These are phyloP conservation scores for Lachnellula suecica DNA, from an alignment of 2,329 filamentous ascomycete genomes.

Conservation along the genomic window DNA sequence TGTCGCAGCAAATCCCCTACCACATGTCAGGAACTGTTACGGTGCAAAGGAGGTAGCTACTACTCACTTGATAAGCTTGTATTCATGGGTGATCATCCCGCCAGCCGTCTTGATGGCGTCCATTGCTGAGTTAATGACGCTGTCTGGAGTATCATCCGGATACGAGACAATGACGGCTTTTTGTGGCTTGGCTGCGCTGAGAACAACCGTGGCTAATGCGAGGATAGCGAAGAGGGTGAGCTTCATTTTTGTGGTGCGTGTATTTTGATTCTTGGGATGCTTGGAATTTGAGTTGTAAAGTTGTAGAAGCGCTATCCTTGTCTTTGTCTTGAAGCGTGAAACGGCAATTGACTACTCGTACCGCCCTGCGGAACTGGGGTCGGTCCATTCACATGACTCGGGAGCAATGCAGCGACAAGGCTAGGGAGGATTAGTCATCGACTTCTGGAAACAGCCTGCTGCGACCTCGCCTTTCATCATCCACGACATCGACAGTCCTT, in stretches of 20 bases:
- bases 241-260: constrained; percentile 57
- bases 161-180: constrained; percentile 81
- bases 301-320: too few species aligned
- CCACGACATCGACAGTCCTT: too few species aligned
- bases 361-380: not conserved
- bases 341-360: not conserved
- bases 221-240: constrained; percentile 54
- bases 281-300: not conserved
- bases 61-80: constrained; percentile 64
- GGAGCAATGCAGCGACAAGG: too few species aligned
- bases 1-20: constrained; percentile 75
- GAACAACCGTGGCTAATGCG: constrained; percentile 57
- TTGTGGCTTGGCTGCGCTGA: constrained; percentile 54
- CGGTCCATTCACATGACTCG: not conserved
- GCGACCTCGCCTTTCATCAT: too few species aligned
- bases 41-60: not conserved
- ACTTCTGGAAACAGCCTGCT: too few species aligned
- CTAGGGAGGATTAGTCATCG: too few species aligned
- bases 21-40: not conserved
- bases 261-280: not conserved
- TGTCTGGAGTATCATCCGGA: constrained; percentile 63
- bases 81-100: constrained; percentile 78
- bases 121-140: constrained; percentile 70
- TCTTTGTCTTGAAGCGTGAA: not conserved
- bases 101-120: constrained; percentile 67